A percentile compares a stretch with the other conserved stretches of the same genome.
phyloP scores from a whole-genome alignment of 192 early-diverging fungal species.

The Powellomyces hirtus region DNA sequence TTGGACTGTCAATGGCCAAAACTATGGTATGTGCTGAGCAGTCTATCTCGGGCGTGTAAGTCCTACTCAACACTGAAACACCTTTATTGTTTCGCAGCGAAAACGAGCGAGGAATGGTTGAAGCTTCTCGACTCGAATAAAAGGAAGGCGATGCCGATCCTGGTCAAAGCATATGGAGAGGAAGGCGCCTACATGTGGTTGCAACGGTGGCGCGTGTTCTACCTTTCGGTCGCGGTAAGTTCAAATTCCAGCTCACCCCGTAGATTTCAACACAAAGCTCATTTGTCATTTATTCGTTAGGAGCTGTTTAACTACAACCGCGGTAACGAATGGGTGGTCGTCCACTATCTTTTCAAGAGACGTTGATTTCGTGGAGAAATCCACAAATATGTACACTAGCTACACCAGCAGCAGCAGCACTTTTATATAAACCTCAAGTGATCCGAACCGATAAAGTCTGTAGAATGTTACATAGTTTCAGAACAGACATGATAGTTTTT shows the following conservation, averaged over 20 bases:
- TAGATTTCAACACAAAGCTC: background rate
- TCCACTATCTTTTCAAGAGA: constrained; percentile 61
- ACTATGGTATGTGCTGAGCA: constrained; percentile 39
- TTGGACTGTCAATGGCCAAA: constrained; percentile 61
- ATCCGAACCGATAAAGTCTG: constrained; percentile 31
- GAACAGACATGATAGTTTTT: too few species aligned
- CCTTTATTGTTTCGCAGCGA: background rate
- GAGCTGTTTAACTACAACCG: constrained; percentile 54
- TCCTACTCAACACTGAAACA: background rate
- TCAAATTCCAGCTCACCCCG: background rate
- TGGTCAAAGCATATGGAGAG: constrained; percentile 49
- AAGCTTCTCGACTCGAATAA: constrained; percentile 46
- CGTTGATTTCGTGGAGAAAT: background rate
- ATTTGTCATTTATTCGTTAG: background rate
- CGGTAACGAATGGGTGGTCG: constrained; percentile 61
- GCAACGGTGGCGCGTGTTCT: constrained; percentile 64
- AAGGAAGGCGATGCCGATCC: constrained; percentile 35
- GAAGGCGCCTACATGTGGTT: constrained; percentile 54
- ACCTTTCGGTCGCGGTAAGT: constrained; percentile 47
- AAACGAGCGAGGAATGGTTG: constrained; percentile 59
- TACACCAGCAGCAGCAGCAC: too few species aligned
- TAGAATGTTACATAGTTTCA: too few species aligned
- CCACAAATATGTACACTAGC: too few species aligned
- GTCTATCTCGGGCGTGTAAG: background rate
- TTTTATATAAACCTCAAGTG: constrained; percentile 22